phyloP scores from a whole-genome alignment of 441 rosid genomes.

The Raphanus hybrid region DNA sequence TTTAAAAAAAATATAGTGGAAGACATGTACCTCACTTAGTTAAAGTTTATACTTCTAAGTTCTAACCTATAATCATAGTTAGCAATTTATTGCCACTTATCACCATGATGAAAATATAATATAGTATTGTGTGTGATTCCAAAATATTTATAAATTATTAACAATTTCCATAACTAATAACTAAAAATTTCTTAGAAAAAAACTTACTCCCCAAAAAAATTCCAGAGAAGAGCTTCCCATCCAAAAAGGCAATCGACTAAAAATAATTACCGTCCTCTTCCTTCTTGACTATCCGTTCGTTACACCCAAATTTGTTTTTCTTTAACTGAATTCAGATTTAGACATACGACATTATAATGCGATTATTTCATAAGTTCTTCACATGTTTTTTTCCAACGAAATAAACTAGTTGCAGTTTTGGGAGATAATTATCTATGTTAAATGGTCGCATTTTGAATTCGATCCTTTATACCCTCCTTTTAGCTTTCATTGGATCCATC shows the following conservation, averaged over 20 bases:
- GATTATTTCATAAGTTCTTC: not conserved
- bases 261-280: not conserved
- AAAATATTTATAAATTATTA: not conserved
- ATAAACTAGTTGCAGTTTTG: too few relatives aligned
- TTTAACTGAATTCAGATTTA: not conserved
- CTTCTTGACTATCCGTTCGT: not conserved
- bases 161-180: not conserved
- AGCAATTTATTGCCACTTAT: constrained; percentile 6
- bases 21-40: constrained; percentile 33
- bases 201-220: not conserved
- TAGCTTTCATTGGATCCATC: constrained; percentile 3
- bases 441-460: not conserved
- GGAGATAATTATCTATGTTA: not conserved
- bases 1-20: too few relatives aligned
- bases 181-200: not conserved
- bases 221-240: not conserved
- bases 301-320: not conserved
- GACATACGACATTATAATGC: not conserved
- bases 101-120: not conserved
- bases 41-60: constrained; percentile 5
- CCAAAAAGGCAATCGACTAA: not conserved
- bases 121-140: not conserved
- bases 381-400: not conserved
- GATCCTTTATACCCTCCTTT: not conserved
- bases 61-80: not conserved